Percentiles rank a stretch among this genome's conserved stretches.
These are phyloP conservation scores for Cruciata laevipes DNA, from an alignment of 257 asterid genomes.

Conservation along the genomic window DNA sequence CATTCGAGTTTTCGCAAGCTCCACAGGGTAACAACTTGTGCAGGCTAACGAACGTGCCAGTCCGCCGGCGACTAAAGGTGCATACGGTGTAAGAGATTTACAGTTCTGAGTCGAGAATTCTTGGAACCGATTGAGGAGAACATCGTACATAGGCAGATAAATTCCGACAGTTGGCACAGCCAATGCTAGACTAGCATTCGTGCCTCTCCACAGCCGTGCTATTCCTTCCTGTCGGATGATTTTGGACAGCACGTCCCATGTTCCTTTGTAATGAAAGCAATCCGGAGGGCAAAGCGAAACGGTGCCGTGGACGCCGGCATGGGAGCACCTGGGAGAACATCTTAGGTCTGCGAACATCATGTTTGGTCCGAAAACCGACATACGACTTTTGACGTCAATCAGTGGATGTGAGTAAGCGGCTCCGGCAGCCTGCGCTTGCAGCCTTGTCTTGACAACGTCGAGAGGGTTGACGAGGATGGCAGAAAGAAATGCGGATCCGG, in stretches of 20 bases:
- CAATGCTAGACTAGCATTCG: slow-evolving; percentile 85
- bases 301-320: slow-evolving; percentile 98
- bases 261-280: slow-evolving; percentile 91
- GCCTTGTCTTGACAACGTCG: slow-evolving; percentile 88
- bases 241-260: slow-evolving; percentile 83
- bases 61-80: slow-evolving; percentile 81
- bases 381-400: slow-evolving; percentile 74
- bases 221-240: slow-evolving; percentile 90
- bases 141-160: slow-evolving; percentile 84
- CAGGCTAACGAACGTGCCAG: slow-evolving; percentile 89
- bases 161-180: slow-evolving; percentile 94
- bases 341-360: slow-evolving; percentile 98
- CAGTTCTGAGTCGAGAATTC: slow-evolving; percentile 47
- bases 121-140: slow-evolving; percentile 59
- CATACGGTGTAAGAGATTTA: slow-evolving; percentile 53
- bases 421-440: slow-evolving; percentile 99
- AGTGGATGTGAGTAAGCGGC: slow-evolving; percentile 74
- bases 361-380: slow-evolving; percentile 87
- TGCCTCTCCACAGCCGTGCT: slow-evolving; percentile 93
- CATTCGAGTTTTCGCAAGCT: slow-evolving; percentile 69
- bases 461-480: slow-evolving; percentile 85
- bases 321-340: slow-evolving; percentile 92
- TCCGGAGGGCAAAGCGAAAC: slow-evolving; percentile 85
- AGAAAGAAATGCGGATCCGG: slow-evolving; percentile 87
- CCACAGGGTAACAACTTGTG: slow-evolving; percentile 89